Conservation (phyloP, 1,284 basidiomycete species). For the Schizopora paradoxa region DNA sequence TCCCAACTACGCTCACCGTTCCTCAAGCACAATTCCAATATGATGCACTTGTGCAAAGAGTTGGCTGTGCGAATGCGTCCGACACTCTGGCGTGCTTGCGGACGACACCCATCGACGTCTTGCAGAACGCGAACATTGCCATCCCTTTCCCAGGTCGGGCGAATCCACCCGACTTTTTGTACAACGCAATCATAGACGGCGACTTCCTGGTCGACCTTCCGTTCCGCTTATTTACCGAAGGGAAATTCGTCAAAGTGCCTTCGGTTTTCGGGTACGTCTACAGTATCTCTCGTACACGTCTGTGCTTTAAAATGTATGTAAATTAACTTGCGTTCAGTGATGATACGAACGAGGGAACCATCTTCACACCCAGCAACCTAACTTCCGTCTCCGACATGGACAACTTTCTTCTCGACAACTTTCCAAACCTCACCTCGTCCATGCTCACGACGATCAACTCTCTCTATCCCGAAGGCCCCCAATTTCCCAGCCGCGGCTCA, state of each 20-base stretch:
- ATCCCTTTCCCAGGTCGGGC: conserved; percentile 20
- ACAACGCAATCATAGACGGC: conserved; percentile 20
- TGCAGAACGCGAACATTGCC: conserved; percentile 18
- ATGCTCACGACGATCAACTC: conserved; percentile 14
- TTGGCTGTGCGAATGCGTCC: conserved; percentile 16
- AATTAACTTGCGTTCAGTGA: too few species aligned
- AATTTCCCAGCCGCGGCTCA: conserved; percentile 15
- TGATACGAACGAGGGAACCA: conserved; percentile 22
- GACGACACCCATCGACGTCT: conserved; percentile 13
- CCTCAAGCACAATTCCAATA: conserved; percentile 21
- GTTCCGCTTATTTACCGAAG: conserved; percentile 18
- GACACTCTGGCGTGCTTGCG: conserved; percentile 19
- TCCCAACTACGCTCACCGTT: conserved; percentile 19
- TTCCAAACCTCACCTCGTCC: conserved; percentile 16
- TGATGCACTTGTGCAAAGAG: conserved; percentile 17
- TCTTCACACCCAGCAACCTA: conserved; percentile 18
- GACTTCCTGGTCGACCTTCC: conserved; percentile 19
- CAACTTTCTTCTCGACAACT: conserved; percentile 20
- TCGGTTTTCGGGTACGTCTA: conserved; percentile 20
- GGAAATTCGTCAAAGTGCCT: conserved; percentile 21
- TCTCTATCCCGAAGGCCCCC: conserved; percentile 18
- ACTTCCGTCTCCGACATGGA: conserved; percentile 17
- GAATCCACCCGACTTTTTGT: conserved; percentile 17
- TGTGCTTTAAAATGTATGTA: background rate
- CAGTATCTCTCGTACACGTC: background rate